These are phyloP conservation scores for Chaetomium olivaceum DNA, from an alignment of 2,329 filamentous ascomycete genomes.

Conservation along the genomic window DNA sequence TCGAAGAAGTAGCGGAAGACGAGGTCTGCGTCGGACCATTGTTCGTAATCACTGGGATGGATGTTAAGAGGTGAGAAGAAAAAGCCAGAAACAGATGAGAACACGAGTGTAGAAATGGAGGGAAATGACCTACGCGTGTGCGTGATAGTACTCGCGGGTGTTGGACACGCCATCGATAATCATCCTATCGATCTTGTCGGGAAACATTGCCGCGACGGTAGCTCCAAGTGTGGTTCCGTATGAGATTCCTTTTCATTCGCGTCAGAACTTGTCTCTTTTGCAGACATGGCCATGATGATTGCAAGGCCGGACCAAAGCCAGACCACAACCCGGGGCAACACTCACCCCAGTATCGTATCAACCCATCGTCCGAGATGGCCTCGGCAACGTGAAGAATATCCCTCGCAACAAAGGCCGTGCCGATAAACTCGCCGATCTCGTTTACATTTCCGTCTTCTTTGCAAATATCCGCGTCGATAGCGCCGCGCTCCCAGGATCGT, in stretches of 20 bases:
- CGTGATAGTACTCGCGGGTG: slow-evolving; percentile 25
- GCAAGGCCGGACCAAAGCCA: neutral
- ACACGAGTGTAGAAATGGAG: neutral
- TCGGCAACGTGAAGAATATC: slow-evolving; percentile 50
- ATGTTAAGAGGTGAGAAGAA: neutral
- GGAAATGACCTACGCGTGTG: neutral
- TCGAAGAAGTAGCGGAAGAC: neutral
- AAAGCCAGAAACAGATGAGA: neutral
- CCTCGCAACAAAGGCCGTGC: slow-evolving; percentile 47
- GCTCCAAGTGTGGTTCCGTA: slow-evolving; percentile 44
- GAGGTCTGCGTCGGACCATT: neutral
- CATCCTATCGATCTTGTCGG: slow-evolving; percentile 38
- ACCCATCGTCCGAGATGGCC: slow-evolving; percentile 43
- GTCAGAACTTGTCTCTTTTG: neutral
- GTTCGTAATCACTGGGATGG: neutral
- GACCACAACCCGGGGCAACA: neutral
- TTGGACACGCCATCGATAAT: slow-evolving; percentile 40
- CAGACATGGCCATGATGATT: neutral
- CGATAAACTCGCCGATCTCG: slow-evolving; percentile 41
- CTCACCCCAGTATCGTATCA: slow-evolving; percentile 44
- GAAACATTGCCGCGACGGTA: slow-evolving; percentile 45
- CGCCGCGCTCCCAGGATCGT: neutral
- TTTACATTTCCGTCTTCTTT: neutral
- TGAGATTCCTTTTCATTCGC: slow-evolving; percentile 35
- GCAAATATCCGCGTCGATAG: neutral